Conservation (phyloP, 257 asterid genomes). For the Solanum okadae region DNA sequence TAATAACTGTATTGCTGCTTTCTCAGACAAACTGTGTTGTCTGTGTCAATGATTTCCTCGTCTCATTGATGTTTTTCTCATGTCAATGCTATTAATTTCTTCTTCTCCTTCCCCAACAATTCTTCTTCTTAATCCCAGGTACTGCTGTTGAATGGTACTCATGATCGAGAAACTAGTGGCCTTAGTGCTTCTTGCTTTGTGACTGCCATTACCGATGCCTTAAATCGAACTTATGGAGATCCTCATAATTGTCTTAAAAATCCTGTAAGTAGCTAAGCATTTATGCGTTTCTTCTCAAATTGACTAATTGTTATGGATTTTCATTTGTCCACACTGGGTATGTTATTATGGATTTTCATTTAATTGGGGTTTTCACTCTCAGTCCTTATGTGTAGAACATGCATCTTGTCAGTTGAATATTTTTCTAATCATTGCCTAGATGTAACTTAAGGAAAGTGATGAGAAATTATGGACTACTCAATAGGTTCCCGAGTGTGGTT, state of each 20-base stretch:
- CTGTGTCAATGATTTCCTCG: background rate
- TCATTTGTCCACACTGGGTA: background rate
- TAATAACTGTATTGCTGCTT: background rate
- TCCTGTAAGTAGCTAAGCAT: slow-evolving; percentile 41
- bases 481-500: background rate
- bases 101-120: background rate
- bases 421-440: background rate
- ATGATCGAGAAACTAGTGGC: slow-evolving; percentile 84
- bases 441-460: background rate
- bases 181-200: slow-evolving; percentile 84
- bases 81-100: background rate
- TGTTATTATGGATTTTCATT: background rate
- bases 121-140: slow-evolving; percentile 33
- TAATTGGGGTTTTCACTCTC: background rate
- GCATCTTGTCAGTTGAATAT: background rate
- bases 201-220: slow-evolving; percentile 83
- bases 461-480: background rate
- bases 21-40: background rate
- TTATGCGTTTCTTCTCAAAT: background rate
- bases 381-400: background rate
- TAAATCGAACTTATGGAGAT: slow-evolving; percentile 78
- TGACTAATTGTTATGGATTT: background rate
- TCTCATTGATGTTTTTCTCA: background rate
- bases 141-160: slow-evolving; percentile 78
- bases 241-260: slow-evolving; percentile 53